phyloP scores from a whole-genome alignment of 2,329 filamentous ascomycete genomes.

The Stenocarpella maydis region DNA sequence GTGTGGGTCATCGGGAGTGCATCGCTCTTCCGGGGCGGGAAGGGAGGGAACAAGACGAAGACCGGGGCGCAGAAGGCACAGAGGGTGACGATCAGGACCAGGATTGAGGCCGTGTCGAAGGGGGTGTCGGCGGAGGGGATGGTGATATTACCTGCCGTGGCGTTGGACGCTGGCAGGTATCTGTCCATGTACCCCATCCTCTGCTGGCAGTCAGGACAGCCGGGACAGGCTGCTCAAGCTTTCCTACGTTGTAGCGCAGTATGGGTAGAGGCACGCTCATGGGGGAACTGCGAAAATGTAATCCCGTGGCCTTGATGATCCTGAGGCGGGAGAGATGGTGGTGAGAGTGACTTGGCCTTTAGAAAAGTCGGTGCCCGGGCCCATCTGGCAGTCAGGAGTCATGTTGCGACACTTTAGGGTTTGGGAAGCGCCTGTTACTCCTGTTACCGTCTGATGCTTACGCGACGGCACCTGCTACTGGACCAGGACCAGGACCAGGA shows the following conservation, averaged over 20 bases:
- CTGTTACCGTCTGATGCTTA: slow-evolving; percentile 1
- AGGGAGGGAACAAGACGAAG: slow-evolving; percentile 62
- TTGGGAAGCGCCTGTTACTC: slow-evolving; percentile 13
- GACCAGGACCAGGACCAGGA: too few species aligned
- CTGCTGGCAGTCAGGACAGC: not conserved
- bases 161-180: slow-evolving; percentile 5
- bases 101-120: slow-evolving; percentile 43
- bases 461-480: not conserved
- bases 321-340: not conserved
- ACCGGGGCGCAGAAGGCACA: slow-evolving; percentile 62
- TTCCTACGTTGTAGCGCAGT: not conserved
- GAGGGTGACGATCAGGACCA: slow-evolving; percentile 54
- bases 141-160: slow-evolving; percentile 23
- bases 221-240: not conserved
- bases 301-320: not conserved
- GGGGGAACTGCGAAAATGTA: not conserved
- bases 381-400: slow-evolving; percentile 7
- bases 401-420: slow-evolving; percentile 27
- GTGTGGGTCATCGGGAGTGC: slow-evolving; percentile 63
- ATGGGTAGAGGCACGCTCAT: not conserved
- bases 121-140: slow-evolving; percentile 32
- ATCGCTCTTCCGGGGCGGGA: slow-evolving; percentile 61
- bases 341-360: slow-evolving; percentile 6
- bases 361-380: not conserved
- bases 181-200: slow-evolving; percentile 28